Evolutionary conservation across 805 yeast genomes (phyloP).

Genomic region (Dipodascopsis uninucleata): DNA sequence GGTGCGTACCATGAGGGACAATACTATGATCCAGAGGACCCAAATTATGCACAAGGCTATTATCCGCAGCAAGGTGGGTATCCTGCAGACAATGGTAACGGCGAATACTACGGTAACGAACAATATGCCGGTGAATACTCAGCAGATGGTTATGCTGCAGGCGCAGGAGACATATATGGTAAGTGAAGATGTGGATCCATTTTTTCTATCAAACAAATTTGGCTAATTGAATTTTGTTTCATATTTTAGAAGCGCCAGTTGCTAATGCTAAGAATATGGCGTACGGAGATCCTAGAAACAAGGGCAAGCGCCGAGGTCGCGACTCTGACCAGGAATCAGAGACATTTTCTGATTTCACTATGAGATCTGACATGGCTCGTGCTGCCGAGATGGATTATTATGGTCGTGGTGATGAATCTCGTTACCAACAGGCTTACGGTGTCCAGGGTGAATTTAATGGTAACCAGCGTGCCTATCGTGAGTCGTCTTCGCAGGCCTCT

Average conservation of each 20-base stretch:
- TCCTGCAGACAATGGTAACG: conserved; percentile 21
- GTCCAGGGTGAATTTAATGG: conserved; percentile 34
- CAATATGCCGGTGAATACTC: conserved; percentile 32
- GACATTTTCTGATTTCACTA: conserved; percentile 43
- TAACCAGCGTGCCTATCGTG: conserved; percentile 31
- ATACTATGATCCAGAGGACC: conserved; percentile 36
- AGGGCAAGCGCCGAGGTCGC: conserved; percentile 29
- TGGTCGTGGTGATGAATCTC: conserved; percentile 36
- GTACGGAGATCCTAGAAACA: conserved; percentile 21
- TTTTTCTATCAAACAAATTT: neutral
- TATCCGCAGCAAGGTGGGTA: conserved; percentile 29
- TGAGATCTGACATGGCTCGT: conserved; percentile 41
- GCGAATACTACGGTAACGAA: conserved; percentile 28
- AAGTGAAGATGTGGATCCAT: neutral
- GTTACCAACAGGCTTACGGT: conserved; percentile 20
- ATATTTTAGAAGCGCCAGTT: conserved; percentile 33
- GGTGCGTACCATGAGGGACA: conserved; percentile 39
- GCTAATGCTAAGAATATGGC: conserved; percentile 39
- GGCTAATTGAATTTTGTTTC: neutral
- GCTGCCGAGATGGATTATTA: conserved; percentile 40
- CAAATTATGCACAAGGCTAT: conserved; percentile 15
- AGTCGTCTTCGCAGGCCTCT: conserved; percentile 54
- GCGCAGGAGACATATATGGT: conserved; percentile 44
- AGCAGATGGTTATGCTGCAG: conserved; percentile 44
- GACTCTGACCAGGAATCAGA: conserved; percentile 39